These are phyloP conservation scores for Isabelozyma pseudorhagii DNA, from an alignment of 805 yeast genomes.

Conservation along the genomic window DNA sequence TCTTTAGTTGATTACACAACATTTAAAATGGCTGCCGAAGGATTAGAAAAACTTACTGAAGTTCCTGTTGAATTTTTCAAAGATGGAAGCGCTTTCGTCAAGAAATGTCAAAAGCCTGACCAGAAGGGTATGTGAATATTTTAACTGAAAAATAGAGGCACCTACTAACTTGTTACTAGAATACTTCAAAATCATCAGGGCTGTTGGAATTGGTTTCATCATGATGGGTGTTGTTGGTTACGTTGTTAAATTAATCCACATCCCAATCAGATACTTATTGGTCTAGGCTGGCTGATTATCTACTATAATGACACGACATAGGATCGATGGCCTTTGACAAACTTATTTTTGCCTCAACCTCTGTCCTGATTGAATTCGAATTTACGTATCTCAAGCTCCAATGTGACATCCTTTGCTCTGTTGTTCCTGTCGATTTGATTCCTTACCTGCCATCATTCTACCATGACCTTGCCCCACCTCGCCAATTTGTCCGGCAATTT, in stretches of 20 bases:
- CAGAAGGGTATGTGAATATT: slow-evolving; percentile 54
- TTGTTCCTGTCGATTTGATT: not conserved
- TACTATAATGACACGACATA: not conserved
- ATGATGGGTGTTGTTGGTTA: slow-evolving; percentile 98
- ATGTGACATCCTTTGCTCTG: not conserved
- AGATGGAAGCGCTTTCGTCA: slow-evolving; percentile 86
- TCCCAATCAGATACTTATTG: slow-evolving; percentile 93
- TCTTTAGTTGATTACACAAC: not conserved
- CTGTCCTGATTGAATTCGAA: too few species aligned
- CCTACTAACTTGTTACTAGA: slow-evolving; percentile 41
- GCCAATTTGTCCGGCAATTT: not conserved
- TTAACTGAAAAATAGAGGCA: not conserved
- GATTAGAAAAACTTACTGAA: slow-evolving; percentile 74
- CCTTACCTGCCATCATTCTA: not conserved
- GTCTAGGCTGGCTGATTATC: slow-evolving; percentile 45
- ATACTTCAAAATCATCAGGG: slow-evolving; percentile 83
- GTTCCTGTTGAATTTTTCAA: slow-evolving; percentile 87
- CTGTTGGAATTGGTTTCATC: slow-evolving; percentile 94
- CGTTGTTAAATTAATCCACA: slow-evolving; percentile 89
- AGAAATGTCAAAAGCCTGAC: slow-evolving; percentile 91
- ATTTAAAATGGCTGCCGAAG: slow-evolving; percentile 46
- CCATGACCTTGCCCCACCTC: not conserved
- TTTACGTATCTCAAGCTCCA: too few species aligned
- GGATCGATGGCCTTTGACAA: not conserved
- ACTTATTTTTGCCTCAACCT: too few species aligned